These are phyloP conservation scores for Crotalaria pallida DNA, from an alignment of 306 rosid genomes.

Conservation along the genomic window DNA sequence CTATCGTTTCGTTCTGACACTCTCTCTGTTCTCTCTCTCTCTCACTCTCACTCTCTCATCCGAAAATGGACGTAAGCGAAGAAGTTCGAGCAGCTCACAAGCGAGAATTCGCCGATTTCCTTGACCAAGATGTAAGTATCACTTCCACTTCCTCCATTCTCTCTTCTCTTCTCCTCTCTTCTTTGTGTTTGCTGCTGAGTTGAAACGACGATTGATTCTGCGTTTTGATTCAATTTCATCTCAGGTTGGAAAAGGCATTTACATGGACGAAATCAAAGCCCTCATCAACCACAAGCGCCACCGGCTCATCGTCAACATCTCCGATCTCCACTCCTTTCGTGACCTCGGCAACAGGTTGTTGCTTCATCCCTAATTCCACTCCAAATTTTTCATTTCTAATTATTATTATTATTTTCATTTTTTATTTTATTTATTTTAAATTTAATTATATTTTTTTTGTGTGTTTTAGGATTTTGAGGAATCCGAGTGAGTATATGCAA, in stretches of 20 bases:
- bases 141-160: neutral
- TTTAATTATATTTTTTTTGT: neutral
- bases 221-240: neutral
- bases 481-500: conserved; percentile 85
- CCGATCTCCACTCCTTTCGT: conserved; percentile 88
- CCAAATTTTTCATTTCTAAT: neutral
- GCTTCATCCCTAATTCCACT: neutral
- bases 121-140: conserved; percentile 84
- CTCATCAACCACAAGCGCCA: conserved; percentile 78
- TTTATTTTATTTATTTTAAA: neutral
- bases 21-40: neutral
- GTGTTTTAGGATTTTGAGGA: conserved; percentile 57
- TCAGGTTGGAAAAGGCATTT: conserved; percentile 54
- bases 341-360: conserved; percentile 72
- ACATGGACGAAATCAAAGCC: conserved; percentile 81
- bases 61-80: conserved; percentile 76
- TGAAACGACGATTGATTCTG: neutral
- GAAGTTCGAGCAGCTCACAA: conserved; percentile 89
- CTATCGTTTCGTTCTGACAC: too few species aligned
- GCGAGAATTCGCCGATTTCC: conserved; percentile 79
- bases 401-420: neutral
- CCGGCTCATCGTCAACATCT: conserved; percentile 81
- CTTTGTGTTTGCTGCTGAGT: neutral
- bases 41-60: neutral
- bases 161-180: neutral